These are phyloP conservation scores for Xerocomus spinulosus DNA, from an alignment of 768 basidiomycete species.

Conservation along the genomic window DNA sequence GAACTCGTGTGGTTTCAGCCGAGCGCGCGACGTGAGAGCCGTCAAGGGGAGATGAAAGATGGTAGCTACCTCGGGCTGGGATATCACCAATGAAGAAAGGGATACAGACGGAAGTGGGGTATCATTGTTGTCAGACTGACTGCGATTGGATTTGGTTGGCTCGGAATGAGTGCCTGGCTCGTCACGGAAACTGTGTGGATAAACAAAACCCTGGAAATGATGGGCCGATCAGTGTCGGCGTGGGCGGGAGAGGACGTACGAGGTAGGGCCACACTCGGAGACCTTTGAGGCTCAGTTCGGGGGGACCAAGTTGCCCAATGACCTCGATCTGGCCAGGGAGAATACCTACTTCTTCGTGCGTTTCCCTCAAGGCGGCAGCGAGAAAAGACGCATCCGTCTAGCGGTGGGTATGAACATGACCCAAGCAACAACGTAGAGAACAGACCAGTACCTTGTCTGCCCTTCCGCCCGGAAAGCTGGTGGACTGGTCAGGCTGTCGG, in stretches of 20 bases:
- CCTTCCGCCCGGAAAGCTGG: constrained; percentile 72
- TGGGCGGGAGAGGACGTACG: too few species aligned
- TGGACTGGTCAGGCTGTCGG: neutral
- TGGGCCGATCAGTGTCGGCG: neutral
- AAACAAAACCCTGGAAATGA: constrained; percentile 42
- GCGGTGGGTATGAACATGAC: neutral
- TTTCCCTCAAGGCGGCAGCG: constrained; percentile 64
- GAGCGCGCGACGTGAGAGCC: constrained; percentile 42
- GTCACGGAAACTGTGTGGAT: constrained; percentile 19
- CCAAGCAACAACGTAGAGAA: neutral
- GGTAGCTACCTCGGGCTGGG: constrained; percentile 60
- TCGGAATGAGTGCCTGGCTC: constrained; percentile 2
- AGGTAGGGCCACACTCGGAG: constrained; percentile 74
- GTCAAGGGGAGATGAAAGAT: constrained; percentile 69
- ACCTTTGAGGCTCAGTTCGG: constrained; percentile 53
- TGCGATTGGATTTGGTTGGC: neutral
- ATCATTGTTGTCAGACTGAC: constrained; percentile 18
- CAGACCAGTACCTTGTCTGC: constrained; percentile 51
- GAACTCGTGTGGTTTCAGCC: constrained; percentile 51
- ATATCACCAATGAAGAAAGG: constrained; percentile 47
- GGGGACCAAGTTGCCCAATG: constrained; percentile 60
- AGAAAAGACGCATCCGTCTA: constrained; percentile 52
- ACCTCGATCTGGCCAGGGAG: constrained; percentile 56
- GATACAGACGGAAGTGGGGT: constrained; percentile 58
- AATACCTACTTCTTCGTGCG: constrained; percentile 69